These are phyloP conservation scores for Macrophomina pseudophaseolina DNA, from an alignment of 2,329 filamentous ascomycete species.

Conservation along the genomic window DNA sequence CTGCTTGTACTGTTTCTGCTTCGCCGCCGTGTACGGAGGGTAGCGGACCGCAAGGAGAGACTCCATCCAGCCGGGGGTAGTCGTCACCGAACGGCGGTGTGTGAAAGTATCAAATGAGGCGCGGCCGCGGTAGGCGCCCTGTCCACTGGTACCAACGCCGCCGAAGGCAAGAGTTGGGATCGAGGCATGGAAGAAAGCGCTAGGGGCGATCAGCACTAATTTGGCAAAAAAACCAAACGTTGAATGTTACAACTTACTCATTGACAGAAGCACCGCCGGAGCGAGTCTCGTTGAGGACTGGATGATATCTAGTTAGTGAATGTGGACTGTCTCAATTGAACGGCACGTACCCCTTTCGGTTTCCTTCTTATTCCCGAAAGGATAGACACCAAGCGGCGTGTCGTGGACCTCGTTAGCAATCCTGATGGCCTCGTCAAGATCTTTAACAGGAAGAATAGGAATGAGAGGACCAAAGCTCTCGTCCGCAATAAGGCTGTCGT, in stretches of 20 bases:
- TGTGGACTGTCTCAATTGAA: neutral
- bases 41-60: conserved; percentile 69
- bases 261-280: conserved; percentile 59
- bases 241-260: conserved; percentile 36
- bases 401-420: conserved; percentile 80
- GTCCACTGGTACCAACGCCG: conserved; percentile 79
- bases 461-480: conserved; percentile 96
- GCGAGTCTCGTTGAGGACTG: conserved; percentile 53
- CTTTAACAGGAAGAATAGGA: conserved; percentile 76
- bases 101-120: conserved; percentile 73
- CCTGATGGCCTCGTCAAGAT: conserved; percentile 83
- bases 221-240: neutral
- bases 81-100: conserved; percentile 65
- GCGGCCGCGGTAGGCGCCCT: conserved; percentile 77
- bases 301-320: neutral
- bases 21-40: conserved; percentile 63
- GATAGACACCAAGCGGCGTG: conserved; percentile 82
- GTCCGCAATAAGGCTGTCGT: conserved; percentile 79
- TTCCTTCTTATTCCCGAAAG: conserved; percentile 82
- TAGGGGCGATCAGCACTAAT: neutral
- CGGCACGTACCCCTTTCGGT: conserved; percentile 69
- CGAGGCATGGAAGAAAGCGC: conserved; percentile 70
- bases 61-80: conserved; percentile 71
- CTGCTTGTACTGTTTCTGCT: conserved; percentile 56
- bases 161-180: conserved; percentile 79